Percentiles rank a stretch among this genome's conserved stretches.
Evolutionary conservation across 1,284 basidiomycete species (phyloP).

Genomic region (Apiotrichum akiyoshidainum): DNA sequence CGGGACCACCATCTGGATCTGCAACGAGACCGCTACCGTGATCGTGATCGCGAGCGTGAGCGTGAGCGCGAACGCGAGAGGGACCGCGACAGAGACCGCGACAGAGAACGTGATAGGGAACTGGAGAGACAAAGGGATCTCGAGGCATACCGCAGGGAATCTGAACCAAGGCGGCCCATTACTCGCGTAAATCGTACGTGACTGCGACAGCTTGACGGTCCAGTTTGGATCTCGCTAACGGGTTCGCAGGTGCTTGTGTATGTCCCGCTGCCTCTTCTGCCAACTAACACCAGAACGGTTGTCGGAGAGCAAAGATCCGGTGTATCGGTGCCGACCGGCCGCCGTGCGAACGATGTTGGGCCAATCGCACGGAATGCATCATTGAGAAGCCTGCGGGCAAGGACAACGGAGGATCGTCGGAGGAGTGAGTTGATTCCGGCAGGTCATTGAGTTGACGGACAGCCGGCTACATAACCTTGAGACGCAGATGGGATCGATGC

Average conservation of each 20-base stretch:
- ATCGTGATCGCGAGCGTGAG: neutral
- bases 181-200: too few species aligned
- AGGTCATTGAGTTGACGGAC: neutral
- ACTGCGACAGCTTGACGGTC: too few species aligned
- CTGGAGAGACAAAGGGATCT: neutral
- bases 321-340: conserved; percentile 69
- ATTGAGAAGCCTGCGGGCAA: conserved; percentile 77
- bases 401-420: conserved; percentile 58
- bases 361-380: conserved; percentile 73
- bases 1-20: too few species aligned
- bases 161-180: too few species aligned
- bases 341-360: conserved; percentile 76
- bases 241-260: too few species aligned
- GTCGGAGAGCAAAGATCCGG: conserved; percentile 54
- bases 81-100: neutral
- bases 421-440: conserved; percentile 57
- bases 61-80: neutral
- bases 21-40: neutral
- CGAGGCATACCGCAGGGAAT: too few species aligned
- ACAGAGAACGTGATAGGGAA: neutral
- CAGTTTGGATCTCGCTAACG: too few species aligned
- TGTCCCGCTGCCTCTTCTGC: neutral
- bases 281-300: conserved; percentile 18
- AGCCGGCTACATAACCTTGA: conserved; percentile 81
- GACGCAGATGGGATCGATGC: conserved; percentile 68